phyloP scores from a whole-genome alignment of 208 protist species.

The Leishmania aethiopica region DNA sequence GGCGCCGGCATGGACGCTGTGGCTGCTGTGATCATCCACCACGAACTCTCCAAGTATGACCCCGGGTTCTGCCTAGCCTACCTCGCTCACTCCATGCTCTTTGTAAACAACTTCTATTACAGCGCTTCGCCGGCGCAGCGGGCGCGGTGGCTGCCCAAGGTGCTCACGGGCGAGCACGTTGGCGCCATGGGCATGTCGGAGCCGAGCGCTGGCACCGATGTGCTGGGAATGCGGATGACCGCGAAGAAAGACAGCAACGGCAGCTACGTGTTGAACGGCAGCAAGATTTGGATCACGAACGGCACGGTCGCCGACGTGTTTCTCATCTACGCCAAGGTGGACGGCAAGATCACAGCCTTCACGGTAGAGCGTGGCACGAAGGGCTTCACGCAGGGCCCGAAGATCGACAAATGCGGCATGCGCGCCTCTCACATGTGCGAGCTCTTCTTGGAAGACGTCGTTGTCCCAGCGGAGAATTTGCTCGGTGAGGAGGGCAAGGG shows the following conservation, averaged over 20 bases:
- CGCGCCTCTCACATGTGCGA: slow-evolving; percentile 79
- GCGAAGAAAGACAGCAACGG: slow-evolving; percentile 78
- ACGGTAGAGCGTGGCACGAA: slow-evolving; percentile 54
- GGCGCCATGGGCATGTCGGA: slow-evolving; percentile 97
- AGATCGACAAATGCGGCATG: slow-evolving; percentile 89
- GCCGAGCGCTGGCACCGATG: slow-evolving; percentile 93
- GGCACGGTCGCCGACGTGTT: slow-evolving; percentile 95
- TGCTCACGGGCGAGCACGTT: slow-evolving; percentile 95
- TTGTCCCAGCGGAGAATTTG: slow-evolving; percentile 67
- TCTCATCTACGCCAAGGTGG: slow-evolving; percentile 97
- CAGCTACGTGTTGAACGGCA: slow-evolving; percentile 94
- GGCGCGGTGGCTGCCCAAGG: slow-evolving; percentile 86
- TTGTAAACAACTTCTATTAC: slow-evolving; percentile 86
- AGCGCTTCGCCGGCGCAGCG: slow-evolving; percentile 91
- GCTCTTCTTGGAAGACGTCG: slow-evolving; percentile 76
- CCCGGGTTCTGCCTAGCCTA: slow-evolving; percentile 84
- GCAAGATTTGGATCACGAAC: slow-evolving; percentile 98
- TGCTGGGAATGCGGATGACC: slow-evolving; percentile 94
- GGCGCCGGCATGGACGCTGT: slow-evolving; percentile 89
- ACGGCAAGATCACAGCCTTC: slow-evolving; percentile 78
- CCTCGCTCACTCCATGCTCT: slow-evolving; percentile 80
- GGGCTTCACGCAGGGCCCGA: slow-evolving; percentile 65
- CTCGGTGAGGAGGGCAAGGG: slow-evolving; percentile 68
- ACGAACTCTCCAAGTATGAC: slow-evolving; percentile 83
- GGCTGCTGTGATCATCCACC: slow-evolving; percentile 74